These are phyloP conservation scores for Talaromyces sp. DNA, from an alignment of 2,329 filamentous ascomycete genomes.

Conservation along the genomic window DNA sequence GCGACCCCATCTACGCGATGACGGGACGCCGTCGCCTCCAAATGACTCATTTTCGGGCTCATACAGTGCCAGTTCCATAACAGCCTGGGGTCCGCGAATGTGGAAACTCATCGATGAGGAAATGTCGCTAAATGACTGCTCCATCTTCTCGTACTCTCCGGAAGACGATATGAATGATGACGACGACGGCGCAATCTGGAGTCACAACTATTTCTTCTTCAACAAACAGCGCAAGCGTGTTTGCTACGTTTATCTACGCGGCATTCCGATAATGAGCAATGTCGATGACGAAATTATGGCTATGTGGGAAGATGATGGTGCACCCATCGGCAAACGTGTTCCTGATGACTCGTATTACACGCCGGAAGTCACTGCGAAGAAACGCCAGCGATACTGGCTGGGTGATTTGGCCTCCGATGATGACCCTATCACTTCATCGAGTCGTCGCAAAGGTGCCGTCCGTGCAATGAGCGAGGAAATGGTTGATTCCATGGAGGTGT, in stretches of 20 bases:
- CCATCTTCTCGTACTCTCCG: slow-evolving; percentile 82
- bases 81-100: slow-evolving; percentile 80
- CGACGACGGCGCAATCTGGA: slow-evolving; percentile 92
- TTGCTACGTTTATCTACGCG: slow-evolving; percentile 86
- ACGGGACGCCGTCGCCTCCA: slow-evolving; percentile 38
- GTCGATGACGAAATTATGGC: slow-evolving; percentile 32
- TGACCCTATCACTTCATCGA: slow-evolving; percentile 37
- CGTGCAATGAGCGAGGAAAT: slow-evolving; percentile 52
- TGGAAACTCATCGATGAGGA: slow-evolving; percentile 92
- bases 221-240: slow-evolving; percentile 89
- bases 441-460: slow-evolving; percentile 42
- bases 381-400: slow-evolving; percentile 85
- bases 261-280: slow-evolving; percentile 67
- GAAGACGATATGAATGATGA: slow-evolving; percentile 88
- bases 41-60: slow-evolving; percentile 39
- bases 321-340: slow-evolving; percentile 42
- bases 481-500: slow-evolving; percentile 51
- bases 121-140: slow-evolving; percentile 86
- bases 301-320: slow-evolving; percentile 35
- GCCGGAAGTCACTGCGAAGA: slow-evolving; percentile 58
- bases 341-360: slow-evolving; percentile 48
- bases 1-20: slow-evolving; percentile 54
- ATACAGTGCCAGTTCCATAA: slow-evolving; percentile 48
- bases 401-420: slow-evolving; percentile 55
- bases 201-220: slow-evolving; percentile 95